Percentiles rank a stretch among this genome's conserved stretches.
Evolutionary conservation across 495 filamentous ascomycete genomes (phyloP).

Genomic region (Aspergillus steynii): DNA sequence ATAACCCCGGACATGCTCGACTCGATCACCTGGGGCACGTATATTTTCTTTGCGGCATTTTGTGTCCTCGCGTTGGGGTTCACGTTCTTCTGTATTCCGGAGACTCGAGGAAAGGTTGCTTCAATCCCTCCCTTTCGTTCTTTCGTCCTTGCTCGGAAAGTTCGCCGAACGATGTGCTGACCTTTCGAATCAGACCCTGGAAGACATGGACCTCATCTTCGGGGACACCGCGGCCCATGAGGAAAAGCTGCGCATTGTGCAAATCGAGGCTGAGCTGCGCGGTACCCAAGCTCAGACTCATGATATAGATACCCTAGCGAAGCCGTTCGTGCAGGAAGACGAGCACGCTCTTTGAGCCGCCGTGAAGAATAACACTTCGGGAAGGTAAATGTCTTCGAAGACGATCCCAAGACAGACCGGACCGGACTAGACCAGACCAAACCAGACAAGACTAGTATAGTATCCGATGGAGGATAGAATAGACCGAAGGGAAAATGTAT

Average conservation of each 20-base stretch:
- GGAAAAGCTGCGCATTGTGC: conserved; percentile 70
- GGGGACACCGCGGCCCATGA: conserved; percentile 68
- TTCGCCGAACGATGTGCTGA: background rate
- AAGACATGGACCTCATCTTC: conserved; percentile 73
- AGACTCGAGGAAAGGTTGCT: conserved; percentile 54
- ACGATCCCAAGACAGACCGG: background rate
- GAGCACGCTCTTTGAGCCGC: conserved; percentile 16
- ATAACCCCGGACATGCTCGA: conserved; percentile 77
- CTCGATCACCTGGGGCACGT: conserved; percentile 72
- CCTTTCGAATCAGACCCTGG: conserved; percentile 35
- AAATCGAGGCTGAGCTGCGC: conserved; percentile 68
- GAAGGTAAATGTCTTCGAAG: background rate
- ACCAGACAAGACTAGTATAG: background rate
- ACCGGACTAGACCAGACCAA: background rate
- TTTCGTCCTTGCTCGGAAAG: background rate
- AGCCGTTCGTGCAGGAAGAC: conserved; percentile 27
- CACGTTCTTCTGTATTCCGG: conserved; percentile 60
- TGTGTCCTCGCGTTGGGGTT: conserved; percentile 64
- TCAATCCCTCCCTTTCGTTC: background rate
- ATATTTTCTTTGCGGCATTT: conserved; percentile 74
- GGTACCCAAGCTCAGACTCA: conserved; percentile 23
- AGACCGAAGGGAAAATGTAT: background rate
- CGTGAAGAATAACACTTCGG: background rate
- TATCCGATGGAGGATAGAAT: background rate
- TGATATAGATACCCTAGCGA: conserved; percentile 28